Conservation (phyloP, 2,329 filamentous ascomycete species). For the Fragosphaeria purpurea region DNA sequence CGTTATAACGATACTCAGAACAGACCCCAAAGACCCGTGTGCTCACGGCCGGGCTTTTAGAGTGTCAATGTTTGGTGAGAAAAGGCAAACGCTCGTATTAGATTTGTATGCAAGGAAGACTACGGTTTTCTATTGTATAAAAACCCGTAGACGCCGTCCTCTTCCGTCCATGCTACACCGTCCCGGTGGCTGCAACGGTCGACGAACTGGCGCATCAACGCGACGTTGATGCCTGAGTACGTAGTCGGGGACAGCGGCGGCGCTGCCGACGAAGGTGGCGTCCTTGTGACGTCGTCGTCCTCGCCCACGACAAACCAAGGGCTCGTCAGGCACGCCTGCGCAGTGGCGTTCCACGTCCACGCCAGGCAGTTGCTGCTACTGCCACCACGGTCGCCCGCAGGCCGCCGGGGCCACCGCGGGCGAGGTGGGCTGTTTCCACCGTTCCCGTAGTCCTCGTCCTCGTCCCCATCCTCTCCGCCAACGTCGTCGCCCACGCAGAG, state of each 20-base stretch:
- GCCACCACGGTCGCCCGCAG: not conserved
- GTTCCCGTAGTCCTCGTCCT: not conserved
- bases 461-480: conserved; percentile 12
- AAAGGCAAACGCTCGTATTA: too few relatives aligned
- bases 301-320: conserved; percentile 42
- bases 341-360: conserved; percentile 37
- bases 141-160: conserved; percentile 3
- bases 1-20: too few relatives aligned
- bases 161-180: conserved; percentile 5
- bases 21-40: too few relatives aligned
- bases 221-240: conserved; percentile 29
- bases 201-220: conserved; percentile 8
- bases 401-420: not conserved
- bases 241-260: conserved; percentile 12
- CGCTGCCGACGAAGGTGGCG: too few relatives aligned
- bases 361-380: conserved; percentile 31
- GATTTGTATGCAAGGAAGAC: too few relatives aligned
- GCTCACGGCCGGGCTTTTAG: too few relatives aligned
- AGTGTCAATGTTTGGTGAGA: too few relatives aligned
- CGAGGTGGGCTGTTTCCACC: not conserved
- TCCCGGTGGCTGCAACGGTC: conserved; percentile 5
- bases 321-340: conserved; percentile 32
- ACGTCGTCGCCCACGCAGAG: conserved; percentile 29
- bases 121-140: not conserved
- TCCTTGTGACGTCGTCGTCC: not conserved